Percentiles rank a stretch among this genome's conserved stretches.
Evolutionary conservation across 805 yeast genomes (phyloP).

Genomic region (Lipomyces starkeyi): DNA sequence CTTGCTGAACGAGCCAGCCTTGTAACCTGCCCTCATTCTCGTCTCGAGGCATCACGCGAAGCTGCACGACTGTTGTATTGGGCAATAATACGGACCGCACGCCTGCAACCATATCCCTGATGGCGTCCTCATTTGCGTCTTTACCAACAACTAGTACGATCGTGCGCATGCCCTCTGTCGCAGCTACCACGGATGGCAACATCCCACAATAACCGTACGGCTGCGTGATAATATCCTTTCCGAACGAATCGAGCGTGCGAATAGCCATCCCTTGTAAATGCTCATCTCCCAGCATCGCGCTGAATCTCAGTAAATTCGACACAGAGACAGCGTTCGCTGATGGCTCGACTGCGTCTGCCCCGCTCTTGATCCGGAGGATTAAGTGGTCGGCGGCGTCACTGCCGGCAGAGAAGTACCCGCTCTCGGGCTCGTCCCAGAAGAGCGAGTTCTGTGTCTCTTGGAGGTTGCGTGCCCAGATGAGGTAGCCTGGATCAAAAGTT

Average conservation of each 20-base stretch:
- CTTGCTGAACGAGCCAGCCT: slow-evolving; percentile 26
- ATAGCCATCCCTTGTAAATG: slow-evolving; percentile 23
- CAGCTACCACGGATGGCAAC: slow-evolving; percentile 27
- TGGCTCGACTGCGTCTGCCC: slow-evolving; percentile 49
- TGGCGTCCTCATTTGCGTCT: slow-evolving; percentile 1
- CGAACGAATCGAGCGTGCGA: slow-evolving; percentile 27
- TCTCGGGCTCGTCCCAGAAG: slow-evolving; percentile 46
- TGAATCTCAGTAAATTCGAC: slow-evolving; percentile 44
- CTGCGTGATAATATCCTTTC: slow-evolving; percentile 25
- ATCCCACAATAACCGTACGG: slow-evolving; percentile 29
- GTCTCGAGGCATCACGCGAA: slow-evolving; percentile 11
- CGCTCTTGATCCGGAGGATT: slow-evolving; percentile 47
- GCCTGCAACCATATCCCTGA: slow-evolving; percentile 2
- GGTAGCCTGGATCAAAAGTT: slow-evolving; percentile 41
- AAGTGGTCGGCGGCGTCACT: slow-evolving; percentile 38
- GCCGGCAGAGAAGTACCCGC: slow-evolving; percentile 45
- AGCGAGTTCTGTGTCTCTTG: slow-evolving; percentile 45
- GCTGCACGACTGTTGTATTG: slow-evolving; percentile 21
- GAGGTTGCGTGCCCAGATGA: slow-evolving; percentile 44
- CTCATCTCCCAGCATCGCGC: slow-evolving; percentile 31
- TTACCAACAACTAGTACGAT: slow-evolving; percentile 23
- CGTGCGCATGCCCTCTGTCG: slow-evolving; percentile 25
- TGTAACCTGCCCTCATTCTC: slow-evolving; percentile 10
- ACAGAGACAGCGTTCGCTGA: slow-evolving; percentile 48
- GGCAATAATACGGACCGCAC: slow-evolving; percentile 20